Percentiles rank a stretch among this genome's conserved stretches.
Conservation (phyloP, 228 moss, liverwort and hornwort genomes). For the Sphagnum fallax region DNA sequence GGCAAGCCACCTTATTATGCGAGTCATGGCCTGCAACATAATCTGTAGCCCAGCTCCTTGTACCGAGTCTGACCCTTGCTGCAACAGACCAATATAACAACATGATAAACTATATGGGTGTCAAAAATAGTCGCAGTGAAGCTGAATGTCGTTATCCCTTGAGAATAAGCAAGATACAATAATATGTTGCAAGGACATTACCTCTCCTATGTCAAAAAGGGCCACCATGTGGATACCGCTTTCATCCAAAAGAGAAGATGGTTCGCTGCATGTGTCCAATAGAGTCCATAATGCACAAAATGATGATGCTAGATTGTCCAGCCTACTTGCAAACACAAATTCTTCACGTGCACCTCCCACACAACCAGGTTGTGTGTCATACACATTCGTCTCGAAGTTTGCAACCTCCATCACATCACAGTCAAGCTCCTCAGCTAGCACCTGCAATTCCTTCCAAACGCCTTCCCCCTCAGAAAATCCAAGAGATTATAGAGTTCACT, state of each 20-base stretch:
- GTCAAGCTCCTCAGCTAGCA: conserved; percentile 5
- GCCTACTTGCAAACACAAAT: conserved; percentile 26
- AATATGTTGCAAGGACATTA: no score
- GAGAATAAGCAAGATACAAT: no score
- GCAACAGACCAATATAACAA: background rate
- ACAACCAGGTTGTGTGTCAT: conserved; percentile 22
- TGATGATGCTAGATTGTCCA: conserved; percentile 26
- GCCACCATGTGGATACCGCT: no score
- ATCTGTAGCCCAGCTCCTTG: conserved; percentile 23
- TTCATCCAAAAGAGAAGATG: no score
- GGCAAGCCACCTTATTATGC: conserved; percentile 14
- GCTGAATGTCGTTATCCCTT: no score
- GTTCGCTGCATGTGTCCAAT: no score
- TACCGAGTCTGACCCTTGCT: conserved; percentile 28
- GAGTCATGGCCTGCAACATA: conserved; percentile 21
- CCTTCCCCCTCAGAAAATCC: background rate
- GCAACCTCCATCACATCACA: conserved; percentile 22
- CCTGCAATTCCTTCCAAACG: background rate
- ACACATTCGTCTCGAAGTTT: conserved; percentile 32
- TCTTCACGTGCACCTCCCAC: conserved; percentile 29
- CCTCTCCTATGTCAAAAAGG: no score
- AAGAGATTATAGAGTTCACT: background rate
- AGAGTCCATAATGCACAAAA: conserved; percentile 24
- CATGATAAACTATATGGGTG: no score
- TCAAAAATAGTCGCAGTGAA: no score